A percentile compares a stretch with the other conserved stretches of the same genome.
These are phyloP conservation scores for Monosporascus cannonballus DNA, from an alignment of 2,329 filamentous ascomycete species.

Conservation along the genomic window DNA sequence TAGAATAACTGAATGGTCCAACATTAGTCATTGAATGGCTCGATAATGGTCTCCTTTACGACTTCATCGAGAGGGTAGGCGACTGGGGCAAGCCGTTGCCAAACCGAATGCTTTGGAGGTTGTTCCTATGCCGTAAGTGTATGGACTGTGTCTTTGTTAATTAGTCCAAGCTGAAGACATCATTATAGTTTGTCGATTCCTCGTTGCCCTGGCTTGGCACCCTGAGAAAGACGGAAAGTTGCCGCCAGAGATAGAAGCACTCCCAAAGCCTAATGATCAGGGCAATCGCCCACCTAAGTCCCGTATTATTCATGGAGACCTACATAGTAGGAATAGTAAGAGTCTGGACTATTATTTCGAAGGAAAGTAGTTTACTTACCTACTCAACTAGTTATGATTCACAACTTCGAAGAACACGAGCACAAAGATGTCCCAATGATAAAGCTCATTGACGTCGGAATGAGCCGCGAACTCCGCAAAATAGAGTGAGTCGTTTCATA, in stretches of 20 bases:
- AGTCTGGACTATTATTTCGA: neutral
- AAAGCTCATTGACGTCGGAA: slow-evolving; percentile 17
- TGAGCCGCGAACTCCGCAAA: slow-evolving; percentile 1
- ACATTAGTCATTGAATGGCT: slow-evolving; percentile 16
- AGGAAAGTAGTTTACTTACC: neutral
- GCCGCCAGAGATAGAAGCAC: slow-evolving; percentile 1
- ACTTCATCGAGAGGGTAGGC: slow-evolving; percentile 6
- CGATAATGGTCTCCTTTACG: slow-evolving; percentile 10
- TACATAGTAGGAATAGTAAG: slow-evolving; percentile 15
- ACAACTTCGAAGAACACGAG: slow-evolving; percentile 8
- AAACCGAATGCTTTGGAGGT: slow-evolving; percentile 17
- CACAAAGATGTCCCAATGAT: slow-evolving; percentile 10
- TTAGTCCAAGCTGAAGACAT: neutral
- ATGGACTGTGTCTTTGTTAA: fast-evolving
- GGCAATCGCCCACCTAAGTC: slow-evolving; percentile 8
- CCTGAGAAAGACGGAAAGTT: neutral
- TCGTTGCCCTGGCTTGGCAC: slow-evolving; percentile 15
- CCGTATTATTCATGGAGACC: slow-evolving; percentile 12
- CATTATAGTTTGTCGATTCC: slow-evolving; percentile 13
- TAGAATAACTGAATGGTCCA: slow-evolving; percentile 4
- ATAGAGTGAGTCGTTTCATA: slow-evolving; percentile 3
- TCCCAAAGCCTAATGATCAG: slow-evolving; percentile 2
- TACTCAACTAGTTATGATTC: slow-evolving; percentile 13
- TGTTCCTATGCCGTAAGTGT: slow-evolving; percentile 16
- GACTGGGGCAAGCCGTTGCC: slow-evolving; percentile 11